phyloP scores from a whole-genome alignment of 2,329 filamentous ascomycete species.

The Drechslerella coelobrocha region DNA sequence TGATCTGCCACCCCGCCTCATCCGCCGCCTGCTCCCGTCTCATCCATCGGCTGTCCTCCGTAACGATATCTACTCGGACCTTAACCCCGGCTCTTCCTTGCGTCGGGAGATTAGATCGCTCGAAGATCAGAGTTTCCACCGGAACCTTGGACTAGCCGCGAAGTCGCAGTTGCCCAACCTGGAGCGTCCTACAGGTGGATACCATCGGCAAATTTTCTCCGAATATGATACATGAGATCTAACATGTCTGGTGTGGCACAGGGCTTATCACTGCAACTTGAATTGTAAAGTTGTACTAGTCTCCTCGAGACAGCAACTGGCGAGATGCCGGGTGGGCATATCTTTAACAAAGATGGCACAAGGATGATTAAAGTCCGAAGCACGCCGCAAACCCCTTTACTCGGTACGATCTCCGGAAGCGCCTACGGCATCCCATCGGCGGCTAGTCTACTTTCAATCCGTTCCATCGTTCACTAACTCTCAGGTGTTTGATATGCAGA shows the following conservation, averaged over 20 bases:
- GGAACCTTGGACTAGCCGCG: conserved; percentile 9
- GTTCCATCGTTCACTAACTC: conserved; percentile 21
- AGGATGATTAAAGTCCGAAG: conserved; percentile 55
- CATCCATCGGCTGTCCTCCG: conserved; percentile 22
- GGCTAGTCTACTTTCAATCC: not conserved
- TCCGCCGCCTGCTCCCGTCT: conserved; percentile 15
- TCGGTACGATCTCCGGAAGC: conserved; percentile 36
- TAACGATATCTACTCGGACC: conserved; percentile 25
- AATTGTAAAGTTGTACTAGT: conserved; percentile 28
- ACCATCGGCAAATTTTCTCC: conserved; percentile 22
- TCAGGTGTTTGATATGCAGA: conserved; percentile 16
- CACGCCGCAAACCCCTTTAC: conserved; percentile 45
- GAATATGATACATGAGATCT: conserved; percentile 13
- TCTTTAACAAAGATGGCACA: conserved; percentile 55
- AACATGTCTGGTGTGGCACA: conserved; percentile 24
- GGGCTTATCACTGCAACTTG: conserved; percentile 21
- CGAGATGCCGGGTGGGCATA: conserved; percentile 52
- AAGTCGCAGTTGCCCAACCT: conserved; percentile 25
- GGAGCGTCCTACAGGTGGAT: conserved; percentile 20
- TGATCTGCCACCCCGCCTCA: conserved; percentile 38
- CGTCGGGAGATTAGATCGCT: conserved; percentile 22
- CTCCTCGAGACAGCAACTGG: conserved; percentile 40
- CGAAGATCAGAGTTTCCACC: conserved; percentile 19
- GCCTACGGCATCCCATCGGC: not conserved
- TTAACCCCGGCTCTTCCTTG: conserved; percentile 1